phyloP scores from a whole-genome alignment of 2,329 filamentous ascomycete genomes.

The Colletotrichum lini region DNA sequence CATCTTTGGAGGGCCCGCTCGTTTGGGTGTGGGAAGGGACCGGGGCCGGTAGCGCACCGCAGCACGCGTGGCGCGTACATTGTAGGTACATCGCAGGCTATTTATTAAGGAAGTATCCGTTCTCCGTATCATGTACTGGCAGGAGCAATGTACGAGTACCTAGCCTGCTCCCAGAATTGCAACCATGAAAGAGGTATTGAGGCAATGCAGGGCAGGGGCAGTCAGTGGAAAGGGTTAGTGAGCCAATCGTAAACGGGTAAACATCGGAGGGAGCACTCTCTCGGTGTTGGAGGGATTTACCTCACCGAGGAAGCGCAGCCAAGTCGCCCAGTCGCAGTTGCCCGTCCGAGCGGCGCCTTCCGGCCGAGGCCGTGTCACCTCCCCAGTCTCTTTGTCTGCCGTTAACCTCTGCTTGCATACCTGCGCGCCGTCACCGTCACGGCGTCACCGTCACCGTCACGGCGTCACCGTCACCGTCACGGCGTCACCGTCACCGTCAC shows the following conservation, averaged over 20 bases:
- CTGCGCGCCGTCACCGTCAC: conserved; percentile 21
- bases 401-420: conserved; percentile 1
- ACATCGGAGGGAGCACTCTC: neutral
- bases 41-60: neutral
- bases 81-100: too few relatives aligned
- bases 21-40: neutral
- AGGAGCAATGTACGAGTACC: too few relatives aligned
- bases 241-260: neutral
- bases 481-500: conserved; percentile 17
- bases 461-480: conserved; percentile 17
- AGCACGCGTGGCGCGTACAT: neutral
- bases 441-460: conserved; percentile 17
- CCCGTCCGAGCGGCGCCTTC: conserved; percentile 29
- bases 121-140: neutral
- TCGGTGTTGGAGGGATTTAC: neutral
- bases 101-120: too few relatives aligned
- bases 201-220: neutral
- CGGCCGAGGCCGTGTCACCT: conserved; percentile 14
- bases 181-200: too few relatives aligned
- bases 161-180: too few relatives aligned
- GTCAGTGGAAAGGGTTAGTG: too few relatives aligned
- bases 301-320: conserved; percentile 5
- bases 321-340: neutral
- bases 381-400: neutral
- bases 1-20: neutral